A percentile compares a stretch with the other conserved stretches of the same genome.
These are phyloP conservation scores for Magnaporthiopsis rhizophila DNA, from an alignment of 2,329 filamentous ascomycete genomes.

Conservation along the genomic window DNA sequence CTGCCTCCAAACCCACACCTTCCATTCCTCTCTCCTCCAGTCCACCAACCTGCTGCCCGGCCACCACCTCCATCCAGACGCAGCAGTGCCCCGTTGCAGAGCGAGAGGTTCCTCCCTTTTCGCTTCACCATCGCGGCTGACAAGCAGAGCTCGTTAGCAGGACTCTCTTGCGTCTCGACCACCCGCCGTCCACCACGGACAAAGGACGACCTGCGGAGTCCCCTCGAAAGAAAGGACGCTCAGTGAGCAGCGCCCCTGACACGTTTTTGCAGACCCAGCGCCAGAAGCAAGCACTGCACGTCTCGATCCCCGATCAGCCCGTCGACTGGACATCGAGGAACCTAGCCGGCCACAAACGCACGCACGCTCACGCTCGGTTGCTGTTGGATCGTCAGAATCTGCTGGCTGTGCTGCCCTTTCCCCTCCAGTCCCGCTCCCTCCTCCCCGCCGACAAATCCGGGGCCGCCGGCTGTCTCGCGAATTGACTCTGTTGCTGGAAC, in stretches of 20 bases:
- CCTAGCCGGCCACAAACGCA: neutral
- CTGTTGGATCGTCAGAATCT: neutral
- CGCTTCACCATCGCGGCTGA: slow-evolving; percentile 6
- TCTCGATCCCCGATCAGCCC: neutral
- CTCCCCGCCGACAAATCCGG: neutral
- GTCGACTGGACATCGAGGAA: neutral
- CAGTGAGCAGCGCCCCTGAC: neutral
- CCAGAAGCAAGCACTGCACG: neutral
- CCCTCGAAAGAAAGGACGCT: slow-evolving; percentile 1
- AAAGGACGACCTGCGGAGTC: slow-evolving; percentile 6
- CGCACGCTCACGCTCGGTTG: neutral
- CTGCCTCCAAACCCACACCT: neutral
- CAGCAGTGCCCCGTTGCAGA: neutral
- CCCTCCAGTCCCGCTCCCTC: neutral
- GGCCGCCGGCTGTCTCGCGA: slow-evolving; percentile 1
- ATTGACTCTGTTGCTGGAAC: slow-evolving; percentile 22
- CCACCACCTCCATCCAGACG: neutral
- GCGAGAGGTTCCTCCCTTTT: neutral
- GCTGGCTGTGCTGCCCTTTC: neutral
- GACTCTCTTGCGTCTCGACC: slow-evolving; percentile 3
- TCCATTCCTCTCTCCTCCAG: neutral
- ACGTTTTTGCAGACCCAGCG: neutral
- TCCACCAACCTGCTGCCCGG: neutral
- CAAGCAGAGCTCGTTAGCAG: slow-evolving; percentile 7
- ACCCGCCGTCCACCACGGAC: neutral